A percentile compares a stretch with the other conserved stretches of the same genome.
Conservation (phyloP, 2,329 filamentous ascomycete species). For the Zasmidium angulare region DNA sequence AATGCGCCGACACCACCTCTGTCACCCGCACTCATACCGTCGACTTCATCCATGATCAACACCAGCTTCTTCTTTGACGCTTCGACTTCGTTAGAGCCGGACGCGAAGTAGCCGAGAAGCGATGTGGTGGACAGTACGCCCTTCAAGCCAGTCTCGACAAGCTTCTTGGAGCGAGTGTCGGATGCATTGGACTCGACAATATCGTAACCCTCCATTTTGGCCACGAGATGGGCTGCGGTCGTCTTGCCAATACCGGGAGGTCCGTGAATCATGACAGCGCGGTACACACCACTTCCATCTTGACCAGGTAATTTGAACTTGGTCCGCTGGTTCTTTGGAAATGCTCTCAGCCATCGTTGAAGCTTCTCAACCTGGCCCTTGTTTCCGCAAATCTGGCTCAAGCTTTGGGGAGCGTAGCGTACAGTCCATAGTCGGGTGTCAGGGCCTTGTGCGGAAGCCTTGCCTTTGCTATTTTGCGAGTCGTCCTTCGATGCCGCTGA, state of each 20-base stretch:
- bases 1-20: conserved; percentile 92
- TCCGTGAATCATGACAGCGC: conserved; percentile 92
- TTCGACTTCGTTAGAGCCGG: conserved; percentile 78
- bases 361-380: conserved; percentile 87
- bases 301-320: conserved; percentile 79
- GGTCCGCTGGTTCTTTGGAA: conserved; percentile 74
- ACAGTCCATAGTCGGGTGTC: conserved; percentile 81
- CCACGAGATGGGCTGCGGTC: conserved; percentile 90
- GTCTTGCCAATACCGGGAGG: conserved; percentile 97
- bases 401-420: conserved; percentile 85
- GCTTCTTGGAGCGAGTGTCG: conserved; percentile 91
- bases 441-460: conserved; percentile 40
- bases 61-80: conserved; percentile 86
- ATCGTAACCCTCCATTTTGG: conserved; percentile 89
- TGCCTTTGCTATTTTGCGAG: conserved; percentile 35
- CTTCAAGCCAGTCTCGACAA: conserved; percentile 83
- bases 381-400: conserved; percentile 92
- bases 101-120: conserved; percentile 82
- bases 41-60: conserved; percentile 97
- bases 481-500: conserved; percentile 40
- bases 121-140: conserved; percentile 94
- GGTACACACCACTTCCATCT: conserved; percentile 78
- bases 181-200: conserved; percentile 94
- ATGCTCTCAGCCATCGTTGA: conserved; percentile 80
- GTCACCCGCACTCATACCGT: conserved; percentile 97